phyloP scores from a whole-genome alignment of 78 protist genomes.

The Mastigamoeba balamuthi region DNA sequence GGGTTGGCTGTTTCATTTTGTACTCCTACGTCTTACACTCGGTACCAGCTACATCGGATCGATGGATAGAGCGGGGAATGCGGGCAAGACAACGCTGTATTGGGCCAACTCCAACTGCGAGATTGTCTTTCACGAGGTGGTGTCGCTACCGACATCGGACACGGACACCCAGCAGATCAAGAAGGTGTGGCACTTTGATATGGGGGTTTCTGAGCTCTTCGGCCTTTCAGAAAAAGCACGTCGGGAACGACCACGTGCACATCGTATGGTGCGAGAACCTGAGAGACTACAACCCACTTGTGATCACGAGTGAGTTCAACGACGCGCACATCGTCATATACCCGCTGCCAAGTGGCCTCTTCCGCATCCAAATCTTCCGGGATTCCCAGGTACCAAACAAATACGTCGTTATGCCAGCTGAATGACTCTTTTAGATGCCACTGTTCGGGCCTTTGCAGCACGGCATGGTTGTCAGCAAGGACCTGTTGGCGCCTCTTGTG shows the following conservation, averaged over 20 bases:
- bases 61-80: slow-evolving; percentile 46
- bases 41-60: slow-evolving; percentile 57
- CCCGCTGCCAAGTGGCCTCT: slow-evolving; percentile 76
- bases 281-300: slow-evolving; percentile 59
- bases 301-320: slow-evolving; percentile 65
- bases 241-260: slow-evolving; percentile 86
- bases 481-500: slow-evolving; percentile 59
- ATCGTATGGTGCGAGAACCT: slow-evolving; percentile 78
- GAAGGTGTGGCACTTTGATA: slow-evolving; percentile 16
- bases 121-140: slow-evolving; percentile 76
- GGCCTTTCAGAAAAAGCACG: slow-evolving; percentile 61
- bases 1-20: background rate
- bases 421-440: slow-evolving; percentile 27
- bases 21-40: background rate
- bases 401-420: background rate
- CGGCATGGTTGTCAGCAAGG: slow-evolving; percentile 62
- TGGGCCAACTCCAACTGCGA: slow-evolving; percentile 62
- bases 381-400: slow-evolving; percentile 4
- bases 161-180: slow-evolving; percentile 56
- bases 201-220: background rate
- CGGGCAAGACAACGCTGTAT: slow-evolving; percentile 62
- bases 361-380: slow-evolving; percentile 33
- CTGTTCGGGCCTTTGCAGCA: slow-evolving; percentile 77
- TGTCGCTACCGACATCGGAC: slow-evolving; percentile 58
- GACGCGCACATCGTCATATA: slow-evolving; percentile 72